Evolutionary conservation across 169 alveolate genomes (phyloP), one percentile per base, ranked within the genome.

Genomic region (Eimeria necatrix): DNA sequence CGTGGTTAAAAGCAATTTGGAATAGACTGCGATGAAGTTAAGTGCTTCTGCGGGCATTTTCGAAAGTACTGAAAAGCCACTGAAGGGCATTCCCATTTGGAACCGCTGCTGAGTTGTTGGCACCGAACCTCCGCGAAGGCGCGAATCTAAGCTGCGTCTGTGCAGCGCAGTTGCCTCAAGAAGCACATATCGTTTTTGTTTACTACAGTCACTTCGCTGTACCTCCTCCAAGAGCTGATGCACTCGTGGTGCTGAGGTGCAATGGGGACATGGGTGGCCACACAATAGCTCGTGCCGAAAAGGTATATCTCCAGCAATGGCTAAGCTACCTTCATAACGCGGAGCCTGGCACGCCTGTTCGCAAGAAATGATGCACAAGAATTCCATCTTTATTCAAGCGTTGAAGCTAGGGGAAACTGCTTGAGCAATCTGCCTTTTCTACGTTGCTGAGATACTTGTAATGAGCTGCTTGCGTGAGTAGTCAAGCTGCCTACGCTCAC

Each of bases 311-410:
- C 74, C 90, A 56, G 24, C 22, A 56, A 0, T 32, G 56, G 51
- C 90, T 53, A 49, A 41, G 32, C 56, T 81, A 16, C 0, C 12
- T 48, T n/a, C 56, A 3, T 52, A 49, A 41, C 53, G 56, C 56
- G 73, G 90, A 26, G 90, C 73, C 18, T 26, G 41, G 74, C 90
- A 81, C 9, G 90, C 90, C 90, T 81, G 90, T 64, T 22, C 56
- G 52, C 32, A 20, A 81, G 56, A 51, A 12, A 53, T 32, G 68
- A 53, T 41, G 18, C 56, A 52, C 71, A 32, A 24, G 52, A 6
- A 26, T 71, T 16, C 52, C 51, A 20, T 10, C 20, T 14, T 1
- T 24, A 81, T 81, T 9, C 5, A n/a, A 51, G 26, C 24, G 51
- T 22, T 10, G 90, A 48, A 81, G 20, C 6, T 49, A 16, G 18